phyloP scores from a whole-genome alignment of 1,284 basidiomycete species.

The Cutaneotrichosporon cyanovorans region DNA sequence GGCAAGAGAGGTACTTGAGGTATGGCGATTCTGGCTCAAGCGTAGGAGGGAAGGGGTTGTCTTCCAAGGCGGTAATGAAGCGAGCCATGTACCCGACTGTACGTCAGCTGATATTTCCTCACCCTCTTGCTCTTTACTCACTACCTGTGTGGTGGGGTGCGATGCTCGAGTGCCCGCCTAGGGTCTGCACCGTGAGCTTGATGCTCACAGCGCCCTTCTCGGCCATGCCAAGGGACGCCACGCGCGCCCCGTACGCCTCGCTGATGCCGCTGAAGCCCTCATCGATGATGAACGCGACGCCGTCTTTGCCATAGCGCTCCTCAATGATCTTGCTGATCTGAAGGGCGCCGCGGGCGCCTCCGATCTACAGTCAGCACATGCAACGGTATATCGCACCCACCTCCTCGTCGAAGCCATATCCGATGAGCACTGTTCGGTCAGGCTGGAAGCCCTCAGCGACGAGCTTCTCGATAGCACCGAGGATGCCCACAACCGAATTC shows the following conservation, averaged over 20 bases:
- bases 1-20: slow-evolving; percentile 48
- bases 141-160: slow-evolving; percentile 45
- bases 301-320: slow-evolving; percentile 43
- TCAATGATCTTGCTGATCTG: slow-evolving; percentile 36
- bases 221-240: slow-evolving; percentile 47
- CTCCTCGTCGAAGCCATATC: slow-evolving; percentile 51
- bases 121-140: slow-evolving; percentile 18
- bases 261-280: slow-evolving; percentile 47
- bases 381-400: slow-evolving; percentile 20
- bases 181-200: slow-evolving; percentile 39
- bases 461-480: slow-evolving; percentile 49
- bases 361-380: slow-evolving; percentile 24
- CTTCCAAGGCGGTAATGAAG: slow-evolving; percentile 39
- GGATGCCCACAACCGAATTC: slow-evolving; percentile 48
- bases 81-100: slow-evolving; percentile 44
- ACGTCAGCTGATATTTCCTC: neutral
- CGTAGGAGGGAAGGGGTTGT: slow-evolving; percentile 36
- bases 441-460: slow-evolving; percentile 47
- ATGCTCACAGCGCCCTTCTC: slow-evolving; percentile 48
- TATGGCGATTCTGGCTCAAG: slow-evolving; percentile 44
- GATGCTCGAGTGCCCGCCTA: slow-evolving; percentile 43
- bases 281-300: slow-evolving; percentile 47
- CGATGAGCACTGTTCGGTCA: slow-evolving; percentile 46
- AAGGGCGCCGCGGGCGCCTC: slow-evolving; percentile 41
- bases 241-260: slow-evolving; percentile 31